These are phyloP conservation scores for Gaertneriomyces sp. DNA, from an alignment of 192 early-diverging fungal genomes.

Conservation along the genomic window DNA sequence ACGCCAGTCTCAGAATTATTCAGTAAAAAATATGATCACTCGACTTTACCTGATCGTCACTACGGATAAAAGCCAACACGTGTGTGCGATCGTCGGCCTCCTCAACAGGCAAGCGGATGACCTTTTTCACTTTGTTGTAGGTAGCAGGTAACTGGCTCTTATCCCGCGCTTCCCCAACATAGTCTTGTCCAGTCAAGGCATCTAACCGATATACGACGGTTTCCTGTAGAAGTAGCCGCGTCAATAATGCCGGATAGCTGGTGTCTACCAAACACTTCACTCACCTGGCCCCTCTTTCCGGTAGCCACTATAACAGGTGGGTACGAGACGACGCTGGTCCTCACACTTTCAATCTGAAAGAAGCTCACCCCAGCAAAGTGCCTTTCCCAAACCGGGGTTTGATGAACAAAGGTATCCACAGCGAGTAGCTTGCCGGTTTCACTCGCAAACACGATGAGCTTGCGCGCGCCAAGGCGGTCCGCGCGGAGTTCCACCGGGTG, in stretches of 20 bases:
- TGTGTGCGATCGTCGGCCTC: constrained; percentile 27
- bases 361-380: constrained; percentile 48
- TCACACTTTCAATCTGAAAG: constrained; percentile 46
- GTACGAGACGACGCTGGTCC: constrained; percentile 60
- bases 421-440: constrained; percentile 77
- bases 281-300: constrained; percentile 29
- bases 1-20: not conserved
- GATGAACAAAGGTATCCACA: constrained; percentile 73
- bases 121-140: constrained; percentile 12
- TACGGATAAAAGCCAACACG: constrained; percentile 31
- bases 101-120: constrained; percentile 28
- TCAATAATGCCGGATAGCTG: not conserved
- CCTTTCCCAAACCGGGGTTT: constrained; percentile 70
- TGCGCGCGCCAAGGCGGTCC: constrained; percentile 67
- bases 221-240: not conserved
- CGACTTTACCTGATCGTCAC: constrained; percentile 24
- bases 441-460: constrained; percentile 80
- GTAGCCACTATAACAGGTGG: constrained; percentile 72
- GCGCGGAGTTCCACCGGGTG: constrained; percentile 3
- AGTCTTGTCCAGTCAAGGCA: constrained; percentile 63
- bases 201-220: constrained; percentile 47
- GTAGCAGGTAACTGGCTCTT: not conserved
- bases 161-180: constrained; percentile 9
- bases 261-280: not conserved
- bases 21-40: constrained; percentile 31